phyloP scores from a whole-genome alignment of 352 stramenopile species.

The Phytopythium oedochilum region DNA sequence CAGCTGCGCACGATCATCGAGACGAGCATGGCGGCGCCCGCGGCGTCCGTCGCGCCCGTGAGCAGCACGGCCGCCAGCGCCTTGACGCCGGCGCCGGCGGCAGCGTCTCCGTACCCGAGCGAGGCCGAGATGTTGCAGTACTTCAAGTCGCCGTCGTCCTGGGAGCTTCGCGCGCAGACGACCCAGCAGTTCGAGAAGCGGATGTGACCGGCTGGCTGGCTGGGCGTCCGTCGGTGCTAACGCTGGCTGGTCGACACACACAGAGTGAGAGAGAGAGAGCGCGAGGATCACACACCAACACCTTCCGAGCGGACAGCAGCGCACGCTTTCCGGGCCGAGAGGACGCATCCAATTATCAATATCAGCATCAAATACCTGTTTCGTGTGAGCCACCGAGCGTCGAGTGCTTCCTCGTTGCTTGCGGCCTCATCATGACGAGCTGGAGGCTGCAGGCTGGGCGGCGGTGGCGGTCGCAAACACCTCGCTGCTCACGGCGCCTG shows the following conservation, averaged over 20 bases:
- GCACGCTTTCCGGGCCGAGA: slow-evolving; percentile 6
- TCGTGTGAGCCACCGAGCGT: no score
- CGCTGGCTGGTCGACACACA: not conserved
- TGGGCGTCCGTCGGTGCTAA: not conserved
- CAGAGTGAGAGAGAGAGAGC: not conserved
- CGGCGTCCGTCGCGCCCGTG: slow-evolving; percentile 10
- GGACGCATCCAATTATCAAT: slow-evolving; percentile 8
- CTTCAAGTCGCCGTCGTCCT: slow-evolving; percentile 65
- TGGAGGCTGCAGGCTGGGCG: not conserved
- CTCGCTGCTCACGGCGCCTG: no score
- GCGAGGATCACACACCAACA: not conserved
- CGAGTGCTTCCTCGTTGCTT: slow-evolving; percentile 7
- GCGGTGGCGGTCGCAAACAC: not conserved
- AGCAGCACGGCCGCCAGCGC: not conserved
- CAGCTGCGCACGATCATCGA: slow-evolving; percentile 64
- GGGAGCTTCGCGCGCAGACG: slow-evolving; percentile 62
- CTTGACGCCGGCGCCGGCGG: not conserved
- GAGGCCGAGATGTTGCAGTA: slow-evolving; percentile 66
- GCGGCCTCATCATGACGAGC: no score
- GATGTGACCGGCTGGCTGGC: slow-evolving; percentile 7
- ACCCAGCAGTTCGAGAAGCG: slow-evolving; percentile 57
- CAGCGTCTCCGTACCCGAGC: slow-evolving; percentile 18
- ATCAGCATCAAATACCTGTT: slow-evolving; percentile 5
- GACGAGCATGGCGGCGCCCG: slow-evolving; percentile 39
- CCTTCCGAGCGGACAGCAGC: not conserved